Percentiles rank a stretch among this genome's conserved stretches.
These are phyloP conservation scores for Pascua guehoae DNA, from an alignment of 1,284 basidiomycete genomes.

Conservation along the genomic window DNA sequence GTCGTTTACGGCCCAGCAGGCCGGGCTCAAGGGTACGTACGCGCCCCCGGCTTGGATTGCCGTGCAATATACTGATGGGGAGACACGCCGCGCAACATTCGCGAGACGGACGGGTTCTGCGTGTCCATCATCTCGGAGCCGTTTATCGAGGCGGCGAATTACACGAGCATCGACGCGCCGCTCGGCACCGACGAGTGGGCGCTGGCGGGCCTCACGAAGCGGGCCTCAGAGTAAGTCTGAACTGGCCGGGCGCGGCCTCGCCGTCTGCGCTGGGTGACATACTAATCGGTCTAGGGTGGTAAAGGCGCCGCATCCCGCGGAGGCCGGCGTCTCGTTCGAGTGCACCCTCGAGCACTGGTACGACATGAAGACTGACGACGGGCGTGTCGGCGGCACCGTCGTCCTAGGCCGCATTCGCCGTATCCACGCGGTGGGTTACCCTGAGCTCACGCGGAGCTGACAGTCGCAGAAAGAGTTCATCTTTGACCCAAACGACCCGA, in stretches of 20 bases:
- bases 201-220: slow-evolving; percentile 64
- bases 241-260: no score
- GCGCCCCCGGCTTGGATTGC: neutral
- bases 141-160: slow-evolving; percentile 69
- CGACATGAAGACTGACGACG: slow-evolving; percentile 54
- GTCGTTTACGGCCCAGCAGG: slow-evolving; percentile 50
- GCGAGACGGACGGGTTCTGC: slow-evolving; percentile 65
- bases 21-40: slow-evolving; percentile 4
- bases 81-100: slow-evolving; percentile 67
- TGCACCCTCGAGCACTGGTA: slow-evolving; percentile 63
- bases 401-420: slow-evolving; percentile 63
- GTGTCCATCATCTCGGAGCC: slow-evolving; percentile 72
- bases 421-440: slow-evolving; percentile 55
- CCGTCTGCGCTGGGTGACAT: neutral
- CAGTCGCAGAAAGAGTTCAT: slow-evolving; percentile 51
- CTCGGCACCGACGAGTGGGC: slow-evolving; percentile 66
- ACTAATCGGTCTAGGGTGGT: slow-evolving; percentile 45
- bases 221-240: slow-evolving; percentile 57
- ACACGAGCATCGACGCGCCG: slow-evolving; percentile 64
- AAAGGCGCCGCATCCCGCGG: slow-evolving; percentile 63
- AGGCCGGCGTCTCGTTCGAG: slow-evolving; percentile 69
- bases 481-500: slow-evolving; percentile 56
- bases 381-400: slow-evolving; percentile 56
- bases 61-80: slow-evolving; percentile 9
- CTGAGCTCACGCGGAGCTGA: neutral